A percentile compares a stretch with the other conserved stretches of the same genome.
Conservation (phyloP, 768 basidiomycete species). For the Pisolithus orientalis region DNA sequence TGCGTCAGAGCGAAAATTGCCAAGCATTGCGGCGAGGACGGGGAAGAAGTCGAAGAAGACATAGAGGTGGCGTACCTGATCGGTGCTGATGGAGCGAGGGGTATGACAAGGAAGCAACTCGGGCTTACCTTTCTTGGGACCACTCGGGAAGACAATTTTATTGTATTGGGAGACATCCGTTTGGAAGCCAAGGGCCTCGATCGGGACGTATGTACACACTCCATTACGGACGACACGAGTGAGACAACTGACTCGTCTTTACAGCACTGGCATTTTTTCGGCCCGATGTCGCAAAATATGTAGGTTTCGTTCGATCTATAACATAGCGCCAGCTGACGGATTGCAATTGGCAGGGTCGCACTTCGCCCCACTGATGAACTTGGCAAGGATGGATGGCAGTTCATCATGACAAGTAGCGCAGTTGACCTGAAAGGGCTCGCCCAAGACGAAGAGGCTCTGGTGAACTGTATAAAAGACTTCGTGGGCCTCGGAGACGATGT, state of each 20-base stretch:
- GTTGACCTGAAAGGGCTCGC: constrained; percentile 12
- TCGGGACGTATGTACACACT: constrained; percentile 12
- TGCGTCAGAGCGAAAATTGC: constrained; percentile 12
- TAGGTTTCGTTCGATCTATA: background rate
- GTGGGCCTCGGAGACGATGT: constrained; percentile 7
- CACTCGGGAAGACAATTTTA: constrained; percentile 21
- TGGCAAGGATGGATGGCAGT: constrained; percentile 16
- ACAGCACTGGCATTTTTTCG: constrained; percentile 21
- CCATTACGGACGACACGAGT: background rate
- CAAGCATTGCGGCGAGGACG: constrained; percentile 32
- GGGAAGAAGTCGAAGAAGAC: constrained; percentile 31
- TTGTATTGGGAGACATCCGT: constrained; percentile 33
- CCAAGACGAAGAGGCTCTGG: constrained; percentile 19
- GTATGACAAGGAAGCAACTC: constrained; percentile 30
- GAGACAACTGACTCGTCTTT: background rate
- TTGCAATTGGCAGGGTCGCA: constrained; percentile 6
- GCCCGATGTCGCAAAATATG: constrained; percentile 2
- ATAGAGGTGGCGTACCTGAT: constrained; percentile 30
- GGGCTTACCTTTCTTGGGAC: constrained; percentile 39
- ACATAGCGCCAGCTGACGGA: background rate
- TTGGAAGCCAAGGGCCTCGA: constrained; percentile 24
- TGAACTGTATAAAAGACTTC: constrained; percentile 22
- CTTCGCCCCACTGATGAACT: constrained; percentile 14
- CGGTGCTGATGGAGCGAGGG: constrained; percentile 36
- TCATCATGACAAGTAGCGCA: constrained; percentile 3